Conservation (phyloP, 2,329 filamentous ascomycete genomes). For the Periconia sp. region DNA sequence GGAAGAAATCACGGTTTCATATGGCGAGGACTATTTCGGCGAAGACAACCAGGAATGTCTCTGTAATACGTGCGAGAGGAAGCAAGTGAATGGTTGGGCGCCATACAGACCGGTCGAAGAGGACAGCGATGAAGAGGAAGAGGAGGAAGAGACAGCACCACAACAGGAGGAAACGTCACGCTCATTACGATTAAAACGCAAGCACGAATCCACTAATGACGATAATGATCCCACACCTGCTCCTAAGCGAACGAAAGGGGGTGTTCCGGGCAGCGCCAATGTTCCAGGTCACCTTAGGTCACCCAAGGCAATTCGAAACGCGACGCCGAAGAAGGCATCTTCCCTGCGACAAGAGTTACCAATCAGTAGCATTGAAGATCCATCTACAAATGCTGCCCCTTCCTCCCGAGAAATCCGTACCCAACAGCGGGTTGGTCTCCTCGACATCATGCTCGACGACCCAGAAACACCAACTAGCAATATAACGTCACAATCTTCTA, state of each 20-base stretch:
- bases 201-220: constrained; percentile 24
- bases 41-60: constrained; percentile 94
- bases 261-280: constrained; percentile 1
- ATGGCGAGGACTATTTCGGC: constrained; percentile 95
- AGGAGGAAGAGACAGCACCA: constrained; percentile 23
- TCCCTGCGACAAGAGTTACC: constrained; percentile 37
- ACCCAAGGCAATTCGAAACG: constrained; percentile 19
- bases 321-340: constrained; percentile 38
- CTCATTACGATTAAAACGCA: constrained; percentile 34
- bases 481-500: constrained; percentile 37
- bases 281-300: constrained; percentile 19
- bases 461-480: constrained; percentile 32
- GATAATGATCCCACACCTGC: constrained; percentile 20
- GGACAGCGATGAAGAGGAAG: constrained; percentile 48
- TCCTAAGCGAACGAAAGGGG: constrained; percentile 20
- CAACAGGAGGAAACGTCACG: constrained; percentile 15
- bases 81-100: constrained; percentile 82
- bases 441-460: constrained; percentile 37
- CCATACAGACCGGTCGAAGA: constrained; percentile 48
- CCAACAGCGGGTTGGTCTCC: constrained; percentile 38
- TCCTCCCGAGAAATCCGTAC: constrained; percentile 33
- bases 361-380: constrained; percentile 40
- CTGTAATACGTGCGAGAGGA: constrained; percentile 83
- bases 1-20: constrained; percentile 96
- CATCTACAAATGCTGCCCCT: constrained; percentile 21